Evolutionary conservation across 1,139 yeast species (phyloP).

Genomic region (Blastobotrys niveus): DNA sequence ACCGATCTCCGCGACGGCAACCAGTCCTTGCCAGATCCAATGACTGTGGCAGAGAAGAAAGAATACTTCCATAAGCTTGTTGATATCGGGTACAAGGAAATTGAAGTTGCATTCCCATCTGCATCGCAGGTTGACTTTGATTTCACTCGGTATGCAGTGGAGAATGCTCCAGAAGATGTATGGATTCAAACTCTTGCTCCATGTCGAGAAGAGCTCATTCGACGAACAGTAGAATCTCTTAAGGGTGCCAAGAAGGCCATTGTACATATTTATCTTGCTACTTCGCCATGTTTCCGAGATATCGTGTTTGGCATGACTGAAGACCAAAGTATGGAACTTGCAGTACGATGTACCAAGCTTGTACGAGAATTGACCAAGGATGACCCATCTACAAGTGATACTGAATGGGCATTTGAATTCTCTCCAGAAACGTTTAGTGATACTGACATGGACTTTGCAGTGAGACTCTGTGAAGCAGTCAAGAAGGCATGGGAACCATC

Average conservation of each 20-base stretch:
- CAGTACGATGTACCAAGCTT: conserved; percentile 74
- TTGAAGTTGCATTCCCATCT: conserved; percentile 93
- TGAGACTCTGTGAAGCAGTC: conserved; percentile 91
- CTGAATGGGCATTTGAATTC: conserved; percentile 86
- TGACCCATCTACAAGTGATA: conserved; percentile 63
- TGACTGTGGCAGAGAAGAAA: conserved; percentile 86
- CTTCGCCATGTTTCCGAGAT: conserved; percentile 85
- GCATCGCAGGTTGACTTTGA: conserved; percentile 96
- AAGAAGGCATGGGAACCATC: conserved; percentile 89
- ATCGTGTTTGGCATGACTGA: conserved; percentile 83
- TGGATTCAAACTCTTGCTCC: conserved; percentile 88
- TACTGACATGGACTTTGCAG: conserved; percentile 75
- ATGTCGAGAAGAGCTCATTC: conserved; percentile 83
- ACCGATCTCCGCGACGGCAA: conserved; percentile 96
- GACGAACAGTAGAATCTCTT: conserved; percentile 82
- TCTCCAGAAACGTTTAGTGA: conserved; percentile 95
- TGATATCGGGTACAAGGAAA: conserved; percentile 93
- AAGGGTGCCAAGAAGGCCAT: conserved; percentile 88
- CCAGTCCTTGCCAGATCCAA: conserved; percentile 95
- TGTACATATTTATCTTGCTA: conserved; percentile 85
- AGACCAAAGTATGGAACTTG: conserved; percentile 72
- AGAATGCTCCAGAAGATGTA: conserved; percentile 89
- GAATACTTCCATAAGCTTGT: conserved; percentile 78
- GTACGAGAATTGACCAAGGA: conserved; percentile 85
- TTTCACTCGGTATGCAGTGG: conserved; percentile 88